phyloP scores from a whole-genome alignment of 768 basidiomycete genomes.

The Rhizopogon vesiculosus region DNA sequence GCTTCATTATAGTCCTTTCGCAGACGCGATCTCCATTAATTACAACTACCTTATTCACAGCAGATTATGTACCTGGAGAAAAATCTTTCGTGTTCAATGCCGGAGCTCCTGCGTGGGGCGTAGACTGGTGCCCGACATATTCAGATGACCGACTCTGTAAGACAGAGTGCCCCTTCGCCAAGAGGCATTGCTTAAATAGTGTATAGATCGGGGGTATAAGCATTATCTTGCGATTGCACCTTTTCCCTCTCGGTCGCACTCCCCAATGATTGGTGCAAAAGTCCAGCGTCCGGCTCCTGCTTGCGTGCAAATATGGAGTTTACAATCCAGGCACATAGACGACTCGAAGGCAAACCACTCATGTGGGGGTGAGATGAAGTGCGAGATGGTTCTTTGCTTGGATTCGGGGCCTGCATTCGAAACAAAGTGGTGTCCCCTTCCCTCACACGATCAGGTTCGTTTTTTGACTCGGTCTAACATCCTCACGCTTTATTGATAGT shows the following conservation, averaged over 20 bases:
- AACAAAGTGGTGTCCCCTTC: slow-evolving; percentile 91
- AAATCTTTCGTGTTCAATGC: slow-evolving; percentile 74
- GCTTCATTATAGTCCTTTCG: slow-evolving; percentile 15
- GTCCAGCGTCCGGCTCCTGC: slow-evolving; percentile 49
- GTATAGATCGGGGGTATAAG: slow-evolving; percentile 45
- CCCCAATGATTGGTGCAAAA: slow-evolving; percentile 63
- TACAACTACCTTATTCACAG: slow-evolving; percentile 32
- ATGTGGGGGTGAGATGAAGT: slow-evolving; percentile 40
- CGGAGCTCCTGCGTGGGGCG: slow-evolving; percentile 85
- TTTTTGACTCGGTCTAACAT: not conserved
- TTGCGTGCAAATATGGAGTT: slow-evolving; percentile 86
- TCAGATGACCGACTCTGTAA: slow-evolving; percentile 50
- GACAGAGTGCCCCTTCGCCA: slow-evolving; percentile 8
- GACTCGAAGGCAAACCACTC: slow-evolving; percentile 19
- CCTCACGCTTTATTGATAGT: not conserved
- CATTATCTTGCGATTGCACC: slow-evolving; percentile 87
- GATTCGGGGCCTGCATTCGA: slow-evolving; percentile 78
- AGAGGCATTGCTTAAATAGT: not conserved
- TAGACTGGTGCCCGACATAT: slow-evolving; percentile 92
- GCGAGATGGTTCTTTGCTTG: slow-evolving; percentile 83
- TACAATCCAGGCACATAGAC: slow-evolving; percentile 23
- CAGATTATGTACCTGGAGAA: slow-evolving; percentile 52
- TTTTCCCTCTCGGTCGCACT: slow-evolving; percentile 59
- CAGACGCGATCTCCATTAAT: not conserved
- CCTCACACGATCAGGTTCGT: slow-evolving; percentile 61